These are phyloP conservation scores for Medicago truncatula DNA, from an alignment of 306 rosid genomes.

Conservation along the genomic window DNA sequence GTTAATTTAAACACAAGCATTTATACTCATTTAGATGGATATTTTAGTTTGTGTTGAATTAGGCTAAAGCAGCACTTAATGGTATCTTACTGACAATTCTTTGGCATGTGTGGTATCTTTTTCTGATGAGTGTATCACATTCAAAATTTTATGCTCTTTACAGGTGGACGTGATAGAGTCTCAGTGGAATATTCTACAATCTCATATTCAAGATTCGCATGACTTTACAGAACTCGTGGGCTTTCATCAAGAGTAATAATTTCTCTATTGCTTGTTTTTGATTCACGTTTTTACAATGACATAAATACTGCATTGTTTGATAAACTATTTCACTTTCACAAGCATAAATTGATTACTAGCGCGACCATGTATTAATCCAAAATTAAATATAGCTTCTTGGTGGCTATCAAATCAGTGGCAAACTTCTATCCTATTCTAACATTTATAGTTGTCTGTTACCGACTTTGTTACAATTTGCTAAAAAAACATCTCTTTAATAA, in stretches of 20 bases:
- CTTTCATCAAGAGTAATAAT: conserved; percentile 83
- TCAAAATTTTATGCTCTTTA: conserved; percentile 39
- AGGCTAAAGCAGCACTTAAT: neutral
- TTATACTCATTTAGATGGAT: too few relatives aligned
- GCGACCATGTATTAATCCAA: neutral
- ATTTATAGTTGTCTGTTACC: conserved; percentile 13
- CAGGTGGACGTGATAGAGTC: conserved; percentile 99
- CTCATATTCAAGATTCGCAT: conserved; percentile 87
- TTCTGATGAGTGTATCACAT: conserved; percentile 3
- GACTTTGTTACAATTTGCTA: neutral
- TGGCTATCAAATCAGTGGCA: conserved; percentile 4
- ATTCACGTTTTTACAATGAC: conserved; percentile 17
- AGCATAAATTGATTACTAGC: conserved; percentile 8
- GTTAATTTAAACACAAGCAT: neutral
- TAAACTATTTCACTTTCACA: conserved; percentile 11
- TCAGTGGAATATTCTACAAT: conserved; percentile 93
- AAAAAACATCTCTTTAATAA: conserved; percentile 1
- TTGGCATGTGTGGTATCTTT: conserved; percentile 4
- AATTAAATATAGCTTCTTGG: conserved; percentile 18
- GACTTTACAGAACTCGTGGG: conserved; percentile 94
- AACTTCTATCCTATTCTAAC: conserved; percentile 35
- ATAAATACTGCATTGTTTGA: conserved; percentile 19
- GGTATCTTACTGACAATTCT: conserved; percentile 22
- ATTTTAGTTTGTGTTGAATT: conserved; percentile 4
- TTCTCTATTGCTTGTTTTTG: conserved; percentile 32